Conservation (phyloP, 257 asterid species). For the Nicotiana tabacum region DNA sequence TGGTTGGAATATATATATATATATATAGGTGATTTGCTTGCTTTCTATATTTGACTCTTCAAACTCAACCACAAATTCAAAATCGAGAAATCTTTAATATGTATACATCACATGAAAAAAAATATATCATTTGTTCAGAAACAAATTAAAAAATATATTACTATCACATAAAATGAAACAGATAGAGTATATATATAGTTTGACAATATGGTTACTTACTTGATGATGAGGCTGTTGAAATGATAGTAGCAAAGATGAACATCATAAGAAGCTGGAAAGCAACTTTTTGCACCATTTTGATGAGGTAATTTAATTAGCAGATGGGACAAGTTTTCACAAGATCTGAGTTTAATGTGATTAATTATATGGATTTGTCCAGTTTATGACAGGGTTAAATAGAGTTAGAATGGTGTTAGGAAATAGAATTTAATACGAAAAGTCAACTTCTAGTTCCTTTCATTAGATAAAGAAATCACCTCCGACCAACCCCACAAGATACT, state of each 20-base stretch:
- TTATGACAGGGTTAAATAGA: no score
- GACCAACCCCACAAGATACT: background rate
- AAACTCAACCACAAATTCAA: no score
- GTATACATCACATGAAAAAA: no score
- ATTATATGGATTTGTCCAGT: background rate
- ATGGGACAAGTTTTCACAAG: background rate
- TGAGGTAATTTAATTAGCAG: background rate
- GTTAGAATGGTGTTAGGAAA: no score
- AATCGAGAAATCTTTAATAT: no score
- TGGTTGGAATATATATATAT: no score
- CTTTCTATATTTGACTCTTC: no score
- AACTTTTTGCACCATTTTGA: slow-evolving; percentile 4
- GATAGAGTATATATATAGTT: no score
- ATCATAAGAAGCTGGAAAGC: background rate
- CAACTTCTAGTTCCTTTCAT: slow-evolving; percentile 2
- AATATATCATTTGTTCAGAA: no score
- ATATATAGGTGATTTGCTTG: no score
- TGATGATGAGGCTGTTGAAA: background rate
- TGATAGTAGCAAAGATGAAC: slow-evolving; percentile 3
- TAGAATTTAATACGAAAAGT: background rate
- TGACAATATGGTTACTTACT: background rate
- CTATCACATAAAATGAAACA: background rate
- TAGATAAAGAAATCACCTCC: slow-evolving; percentile 5
- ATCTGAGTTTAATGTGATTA: background rate
- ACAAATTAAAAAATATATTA: no score